A percentile compares a stretch with the other conserved stretches of the same genome.
These are phyloP conservation scores for Boletus semigastroideus DNA, from an alignment of 1,284 basidiomycete species.

Conservation along the genomic window DNA sequence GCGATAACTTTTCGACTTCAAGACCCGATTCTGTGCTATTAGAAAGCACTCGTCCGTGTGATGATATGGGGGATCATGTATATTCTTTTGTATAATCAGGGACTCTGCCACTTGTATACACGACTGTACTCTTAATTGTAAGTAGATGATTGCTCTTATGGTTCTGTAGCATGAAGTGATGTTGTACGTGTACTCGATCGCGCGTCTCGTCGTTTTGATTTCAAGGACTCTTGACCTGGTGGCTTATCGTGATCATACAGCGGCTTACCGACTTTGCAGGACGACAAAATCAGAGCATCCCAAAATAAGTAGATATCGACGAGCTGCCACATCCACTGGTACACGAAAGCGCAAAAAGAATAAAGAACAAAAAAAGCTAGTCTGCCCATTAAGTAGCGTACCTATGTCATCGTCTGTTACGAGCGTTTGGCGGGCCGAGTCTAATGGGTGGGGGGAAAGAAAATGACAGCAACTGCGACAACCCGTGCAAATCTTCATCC, in stretches of 20 bases:
- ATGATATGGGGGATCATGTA: constrained; percentile 33
- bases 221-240: too few relatives aligned
- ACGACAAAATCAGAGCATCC: too few relatives aligned
- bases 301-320: background rate
- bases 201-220: too few relatives aligned
- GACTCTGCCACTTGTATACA: constrained; percentile 27
- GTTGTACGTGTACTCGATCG: background rate
- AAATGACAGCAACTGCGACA: background rate
- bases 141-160: constrained; percentile 20
- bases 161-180: background rate
- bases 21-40: constrained; percentile 6
- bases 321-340: background rate
- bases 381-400: background rate
- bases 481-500: background rate
- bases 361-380: too few relatives aligned
- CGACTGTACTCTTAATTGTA: constrained; percentile 22
- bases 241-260: background rate
- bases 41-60: constrained; percentile 22
- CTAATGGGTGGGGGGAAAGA: background rate
- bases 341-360: too few relatives aligned
- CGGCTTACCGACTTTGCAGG: background rate
- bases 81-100: constrained; percentile 34
- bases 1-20: constrained; percentile 14
- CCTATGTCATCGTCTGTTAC: background rate
- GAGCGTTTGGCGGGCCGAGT: background rate